Conservation (phyloP, 768 basidiomycete species). For the Mycena rosella region DNA sequence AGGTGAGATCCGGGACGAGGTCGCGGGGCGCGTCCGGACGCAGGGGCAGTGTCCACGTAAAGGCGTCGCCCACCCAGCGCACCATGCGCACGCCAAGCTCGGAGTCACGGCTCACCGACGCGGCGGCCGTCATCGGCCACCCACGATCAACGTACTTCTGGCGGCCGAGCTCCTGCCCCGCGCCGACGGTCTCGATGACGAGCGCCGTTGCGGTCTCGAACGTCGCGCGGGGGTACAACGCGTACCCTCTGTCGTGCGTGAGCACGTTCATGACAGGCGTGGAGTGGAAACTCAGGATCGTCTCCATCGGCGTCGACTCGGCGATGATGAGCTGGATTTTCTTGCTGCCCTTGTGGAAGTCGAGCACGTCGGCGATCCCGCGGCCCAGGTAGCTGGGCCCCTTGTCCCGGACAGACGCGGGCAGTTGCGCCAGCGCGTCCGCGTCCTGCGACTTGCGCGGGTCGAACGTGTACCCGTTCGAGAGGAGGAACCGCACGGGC, state of each 20-base stretch:
- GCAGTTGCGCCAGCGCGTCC: constrained; percentile 5
- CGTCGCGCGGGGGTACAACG: constrained; percentile 56
- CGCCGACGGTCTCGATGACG: constrained; percentile 7
- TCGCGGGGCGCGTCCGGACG: no score
- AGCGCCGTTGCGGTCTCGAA: constrained; percentile 47
- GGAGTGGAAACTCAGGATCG: constrained; percentile 60
- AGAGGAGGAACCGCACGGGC: constrained; percentile 32
- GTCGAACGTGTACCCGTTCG: constrained; percentile 40
- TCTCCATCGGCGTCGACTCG: constrained; percentile 46
- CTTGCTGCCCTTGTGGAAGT: constrained; percentile 45
- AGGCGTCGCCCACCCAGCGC: constrained; percentile 24
- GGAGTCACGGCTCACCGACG: not conserved
- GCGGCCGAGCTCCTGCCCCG: constrained; percentile 31
- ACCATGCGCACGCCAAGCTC: constrained; percentile 1
- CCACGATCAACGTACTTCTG: constrained; percentile 54
- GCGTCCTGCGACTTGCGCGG: constrained; percentile 22
- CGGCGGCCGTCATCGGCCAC: constrained; percentile 43
- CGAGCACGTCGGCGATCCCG: constrained; percentile 47
- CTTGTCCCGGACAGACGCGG: constrained; percentile 1
- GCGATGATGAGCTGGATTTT: constrained; percentile 59
- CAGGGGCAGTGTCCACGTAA: constrained; percentile 22
- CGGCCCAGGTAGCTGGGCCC: constrained; percentile 38
- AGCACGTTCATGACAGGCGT: constrained; percentile 62
- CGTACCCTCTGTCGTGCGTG: constrained; percentile 54
- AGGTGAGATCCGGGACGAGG: constrained; percentile 4